Conservation (phyloP, 768 basidiomycete genomes). For the Tricholoma sp. region DNA sequence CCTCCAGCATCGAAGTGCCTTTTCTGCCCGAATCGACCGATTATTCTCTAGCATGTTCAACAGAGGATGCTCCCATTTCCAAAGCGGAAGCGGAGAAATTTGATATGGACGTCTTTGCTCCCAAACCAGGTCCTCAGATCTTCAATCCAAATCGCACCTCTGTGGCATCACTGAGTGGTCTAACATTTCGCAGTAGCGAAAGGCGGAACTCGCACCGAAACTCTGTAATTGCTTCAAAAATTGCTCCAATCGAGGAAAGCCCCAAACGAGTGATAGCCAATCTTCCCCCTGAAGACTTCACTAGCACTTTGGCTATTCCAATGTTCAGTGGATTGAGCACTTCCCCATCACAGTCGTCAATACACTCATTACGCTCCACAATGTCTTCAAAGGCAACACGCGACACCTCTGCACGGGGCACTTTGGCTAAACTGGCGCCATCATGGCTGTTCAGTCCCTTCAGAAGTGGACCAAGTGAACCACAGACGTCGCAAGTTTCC, state of each 20-base stretch:
- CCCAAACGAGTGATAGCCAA: slow-evolving; percentile 46
- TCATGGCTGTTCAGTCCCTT: slow-evolving; percentile 82
- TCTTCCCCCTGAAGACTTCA: slow-evolving; percentile 43
- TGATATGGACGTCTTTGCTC: slow-evolving; percentile 64
- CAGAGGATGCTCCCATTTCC: slow-evolving; percentile 32
- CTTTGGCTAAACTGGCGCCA: slow-evolving; percentile 59
- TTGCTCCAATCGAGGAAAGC: slow-evolving; percentile 70
- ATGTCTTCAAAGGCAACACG: slow-evolving; percentile 35
- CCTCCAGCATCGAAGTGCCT: slow-evolving; percentile 85
- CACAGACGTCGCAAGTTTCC: slow-evolving; percentile 54
- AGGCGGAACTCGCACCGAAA: slow-evolving; percentile 47
- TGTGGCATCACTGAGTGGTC: slow-evolving; percentile 33
- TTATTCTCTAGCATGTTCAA: slow-evolving; percentile 25
- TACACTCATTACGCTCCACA: slow-evolving; percentile 49
- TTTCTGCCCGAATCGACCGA: slow-evolving; percentile 50
- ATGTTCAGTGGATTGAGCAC: slow-evolving; percentile 38
- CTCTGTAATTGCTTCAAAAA: slow-evolving; percentile 40
- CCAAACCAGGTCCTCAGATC: slow-evolving; percentile 35
- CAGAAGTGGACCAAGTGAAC: slow-evolving; percentile 56
- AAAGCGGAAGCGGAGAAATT: slow-evolving; percentile 66
- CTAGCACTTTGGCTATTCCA: slow-evolving; percentile 12
- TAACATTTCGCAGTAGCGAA: slow-evolving; percentile 30
- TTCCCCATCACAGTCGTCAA: slow-evolving; percentile 65
- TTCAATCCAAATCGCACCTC: slow-evolving; percentile 29
- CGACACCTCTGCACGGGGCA: slow-evolving; percentile 26